phyloP scores from a whole-genome alignment of 129 eudicot species.

The Sambucus nigra region DNA sequence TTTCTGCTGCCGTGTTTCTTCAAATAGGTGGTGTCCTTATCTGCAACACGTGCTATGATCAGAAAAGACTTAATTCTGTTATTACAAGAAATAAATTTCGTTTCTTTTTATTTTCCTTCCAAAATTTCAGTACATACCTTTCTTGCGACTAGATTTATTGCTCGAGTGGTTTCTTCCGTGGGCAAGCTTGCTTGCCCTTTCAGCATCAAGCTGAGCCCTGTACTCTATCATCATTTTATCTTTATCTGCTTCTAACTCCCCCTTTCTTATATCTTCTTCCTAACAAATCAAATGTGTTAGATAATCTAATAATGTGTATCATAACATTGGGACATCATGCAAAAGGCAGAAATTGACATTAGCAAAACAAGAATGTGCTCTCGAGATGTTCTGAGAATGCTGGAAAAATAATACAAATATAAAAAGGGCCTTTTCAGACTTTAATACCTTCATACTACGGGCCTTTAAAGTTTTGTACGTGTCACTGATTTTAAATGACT shows the following conservation, averaged over 20 bases:
- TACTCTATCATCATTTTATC: constrained; percentile 86
- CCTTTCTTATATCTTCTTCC: constrained; percentile 81
- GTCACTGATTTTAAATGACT: no score
- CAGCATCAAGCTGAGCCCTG: constrained; percentile 90
- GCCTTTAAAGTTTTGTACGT: no score
- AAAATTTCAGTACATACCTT: constrained; percentile 28
- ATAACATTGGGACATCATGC: no score
- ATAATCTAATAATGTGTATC: no score
- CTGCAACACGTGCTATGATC: constrained; percentile 22
- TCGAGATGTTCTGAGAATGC: no score
- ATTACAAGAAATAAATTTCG: background rate
- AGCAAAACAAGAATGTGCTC: no score
- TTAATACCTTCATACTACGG: no score
- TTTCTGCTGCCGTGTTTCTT: constrained; percentile 78
- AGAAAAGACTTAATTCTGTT: constrained; percentile 3
- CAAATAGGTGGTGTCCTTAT: constrained; percentile 60
- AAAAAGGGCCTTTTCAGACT: no score
- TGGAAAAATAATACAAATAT: no score
- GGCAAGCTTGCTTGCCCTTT: constrained; percentile 71
- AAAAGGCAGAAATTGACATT: no score
- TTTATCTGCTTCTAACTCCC: constrained; percentile 85
- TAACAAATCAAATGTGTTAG: constrained; percentile 21
- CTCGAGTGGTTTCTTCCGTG: constrained; percentile 75
- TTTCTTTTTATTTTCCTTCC: background rate
- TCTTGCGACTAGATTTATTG: constrained; percentile 47